Conservation (phyloP, 2,329 filamentous ascomycete species). For the Knoxdaviesia capensis region DNA sequence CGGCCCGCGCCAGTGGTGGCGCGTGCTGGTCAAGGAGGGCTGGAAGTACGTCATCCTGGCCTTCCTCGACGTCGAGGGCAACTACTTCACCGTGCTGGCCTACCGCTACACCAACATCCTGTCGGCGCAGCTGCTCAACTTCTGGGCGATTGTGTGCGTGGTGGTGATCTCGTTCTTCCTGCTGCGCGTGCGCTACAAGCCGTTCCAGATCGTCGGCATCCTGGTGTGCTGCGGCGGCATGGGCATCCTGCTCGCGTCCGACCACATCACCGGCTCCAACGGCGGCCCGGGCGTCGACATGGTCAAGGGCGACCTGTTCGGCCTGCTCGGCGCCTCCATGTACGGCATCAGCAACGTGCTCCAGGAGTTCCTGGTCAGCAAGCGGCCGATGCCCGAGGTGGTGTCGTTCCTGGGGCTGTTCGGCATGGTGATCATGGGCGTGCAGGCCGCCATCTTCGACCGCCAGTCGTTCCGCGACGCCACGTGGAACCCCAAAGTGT, state of each 20-base stretch:
- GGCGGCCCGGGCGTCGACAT: slow-evolving; percentile 47
- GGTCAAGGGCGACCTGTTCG: slow-evolving; percentile 85
- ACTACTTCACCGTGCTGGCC: slow-evolving; percentile 92
- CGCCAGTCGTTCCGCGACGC: slow-evolving; percentile 46
- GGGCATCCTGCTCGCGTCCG: slow-evolving; percentile 68
- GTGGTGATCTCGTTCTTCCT: slow-evolving; percentile 67
- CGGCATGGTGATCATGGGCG: slow-evolving; percentile 77
- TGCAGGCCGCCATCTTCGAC: slow-evolving; percentile 84
- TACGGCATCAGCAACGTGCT: slow-evolving; percentile 85
- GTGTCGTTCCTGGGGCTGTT: slow-evolving; percentile 79
- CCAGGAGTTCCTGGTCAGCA: slow-evolving; percentile 85
- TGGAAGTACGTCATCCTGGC: slow-evolving; percentile 91
- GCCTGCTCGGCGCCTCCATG: slow-evolving; percentile 68
- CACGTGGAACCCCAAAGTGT: slow-evolving; percentile 45
- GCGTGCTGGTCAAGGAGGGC: slow-evolving; percentile 46
- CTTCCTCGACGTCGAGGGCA: slow-evolving; percentile 88
- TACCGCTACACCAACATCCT: slow-evolving; percentile 87
- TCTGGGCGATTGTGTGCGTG: slow-evolving; percentile 93
- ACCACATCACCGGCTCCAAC: slow-evolving; percentile 64
- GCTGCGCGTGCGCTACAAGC: slow-evolving; percentile 75
- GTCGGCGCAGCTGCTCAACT: slow-evolving; percentile 89
- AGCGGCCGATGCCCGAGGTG: slow-evolving; percentile 78
- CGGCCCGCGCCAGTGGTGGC: slow-evolving; percentile 49
- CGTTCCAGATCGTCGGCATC: slow-evolving; percentile 70
- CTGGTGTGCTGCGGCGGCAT: slow-evolving; percentile 78